A percentile compares a stretch with the other conserved stretches of the same genome.
Evolutionary conservation across 2,329 filamentous ascomycete species (phyloP).

Genomic region (Colletotrichum siamense): DNA sequence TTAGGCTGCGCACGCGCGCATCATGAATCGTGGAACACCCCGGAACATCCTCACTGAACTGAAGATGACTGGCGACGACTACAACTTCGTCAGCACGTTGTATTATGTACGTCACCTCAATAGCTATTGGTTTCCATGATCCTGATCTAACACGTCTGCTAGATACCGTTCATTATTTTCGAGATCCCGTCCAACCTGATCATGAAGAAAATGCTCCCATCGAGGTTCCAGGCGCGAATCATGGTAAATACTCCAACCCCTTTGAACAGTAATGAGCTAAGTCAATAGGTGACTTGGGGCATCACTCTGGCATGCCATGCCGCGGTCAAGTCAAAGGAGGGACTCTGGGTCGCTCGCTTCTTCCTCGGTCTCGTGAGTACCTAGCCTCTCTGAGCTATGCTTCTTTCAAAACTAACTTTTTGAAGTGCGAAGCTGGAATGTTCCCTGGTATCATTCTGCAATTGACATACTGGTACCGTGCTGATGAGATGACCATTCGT

Average conservation of each 20-base stretch:
- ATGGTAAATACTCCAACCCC: constrained; percentile 29
- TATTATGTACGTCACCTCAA: constrained; percentile 28
- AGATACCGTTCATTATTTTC: constrained; percentile 42
- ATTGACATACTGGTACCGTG: constrained; percentile 52
- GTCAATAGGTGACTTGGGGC: not conserved
- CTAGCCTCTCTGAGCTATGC: not conserved
- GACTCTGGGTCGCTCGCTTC: not conserved
- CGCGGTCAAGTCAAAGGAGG: not conserved
- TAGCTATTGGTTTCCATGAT: not conserved
- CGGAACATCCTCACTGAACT: constrained; percentile 46
- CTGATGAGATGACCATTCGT: constrained; percentile 50
- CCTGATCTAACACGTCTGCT: not conserved
- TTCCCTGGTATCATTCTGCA: constrained; percentile 48
- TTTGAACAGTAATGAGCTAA: not conserved
- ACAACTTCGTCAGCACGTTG: constrained; percentile 39
- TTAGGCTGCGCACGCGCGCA: constrained; percentile 27
- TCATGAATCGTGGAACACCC: constrained; percentile 45
- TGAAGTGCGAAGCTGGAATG: constrained; percentile 41
- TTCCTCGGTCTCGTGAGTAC: not conserved
- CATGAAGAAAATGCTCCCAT: constrained; percentile 41
- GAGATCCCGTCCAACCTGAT: constrained; percentile 45
- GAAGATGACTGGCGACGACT: constrained; percentile 42
- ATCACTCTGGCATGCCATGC: not conserved
- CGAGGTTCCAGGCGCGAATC: constrained; percentile 45
- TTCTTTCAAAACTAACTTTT: not conserved